These are phyloP conservation scores for Tetrapisispora fleetii DNA, from an alignment of 805 yeast species.

Conservation along the genomic window DNA sequence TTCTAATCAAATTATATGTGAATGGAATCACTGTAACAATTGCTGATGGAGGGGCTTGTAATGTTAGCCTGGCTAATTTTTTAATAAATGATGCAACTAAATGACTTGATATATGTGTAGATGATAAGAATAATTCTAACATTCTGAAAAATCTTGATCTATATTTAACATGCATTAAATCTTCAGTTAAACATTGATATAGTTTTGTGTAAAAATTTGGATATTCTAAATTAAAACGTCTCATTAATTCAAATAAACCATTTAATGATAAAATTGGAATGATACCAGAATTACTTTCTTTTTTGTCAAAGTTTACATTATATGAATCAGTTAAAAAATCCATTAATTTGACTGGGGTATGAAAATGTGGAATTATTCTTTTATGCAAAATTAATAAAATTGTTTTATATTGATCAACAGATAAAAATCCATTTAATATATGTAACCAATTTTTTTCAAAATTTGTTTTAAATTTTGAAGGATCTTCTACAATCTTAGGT, in stretches of 20 bases:
- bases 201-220: constrained; percentile 81
- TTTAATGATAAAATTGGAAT: constrained; percentile 73
- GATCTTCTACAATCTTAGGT: constrained; percentile 36
- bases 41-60: constrained; percentile 81
- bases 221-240: constrained; percentile 72
- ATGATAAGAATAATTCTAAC: constrained; percentile 73
- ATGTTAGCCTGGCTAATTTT: constrained; percentile 60
- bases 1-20: constrained; percentile 75
- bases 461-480: constrained; percentile 43
- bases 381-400: constrained; percentile 67
- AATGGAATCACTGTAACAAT: constrained; percentile 84
- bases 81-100: constrained; percentile 87
- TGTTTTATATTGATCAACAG: constrained; percentile 53
- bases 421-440: constrained; percentile 40
- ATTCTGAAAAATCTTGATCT: constrained; percentile 82
- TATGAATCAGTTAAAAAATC: constrained; percentile 89
- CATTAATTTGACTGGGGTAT: constrained; percentile 76
- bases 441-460: constrained; percentile 64
- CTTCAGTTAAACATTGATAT: constrained; percentile 69
- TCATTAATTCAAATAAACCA: constrained; percentile 81
- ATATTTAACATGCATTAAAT: constrained; percentile 65
- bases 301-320: constrained; percentile 28
- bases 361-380: constrained; percentile 70
- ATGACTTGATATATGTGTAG: constrained; percentile 77
- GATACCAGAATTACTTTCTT: constrained; percentile 30